These are phyloP conservation scores for Ogataea corticis DNA, from an alignment of 805 yeast genomes.

Conservation along the genomic window DNA sequence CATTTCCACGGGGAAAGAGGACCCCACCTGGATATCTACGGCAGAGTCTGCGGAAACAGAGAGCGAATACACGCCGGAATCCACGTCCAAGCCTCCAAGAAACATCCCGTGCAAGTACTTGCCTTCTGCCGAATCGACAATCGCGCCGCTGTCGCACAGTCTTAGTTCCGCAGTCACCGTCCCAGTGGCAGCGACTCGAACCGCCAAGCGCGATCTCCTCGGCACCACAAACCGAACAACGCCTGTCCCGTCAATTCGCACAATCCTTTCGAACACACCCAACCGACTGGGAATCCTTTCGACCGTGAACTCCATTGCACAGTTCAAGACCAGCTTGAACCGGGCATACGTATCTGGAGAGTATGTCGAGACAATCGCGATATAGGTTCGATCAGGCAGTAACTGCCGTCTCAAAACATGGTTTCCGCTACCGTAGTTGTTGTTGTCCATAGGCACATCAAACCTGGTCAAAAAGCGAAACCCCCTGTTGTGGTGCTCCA, in stretches of 20 bases:
- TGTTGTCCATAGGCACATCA: slow-evolving; percentile 4
- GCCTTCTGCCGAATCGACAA: too few relatives aligned
- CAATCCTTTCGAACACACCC: slow-evolving; percentile 12
- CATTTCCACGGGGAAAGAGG: neutral
- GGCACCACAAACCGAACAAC: slow-evolving; percentile 5
- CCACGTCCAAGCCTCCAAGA: too few relatives aligned
- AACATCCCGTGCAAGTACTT: too few relatives aligned
- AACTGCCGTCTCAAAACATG: slow-evolving; percentile 26
- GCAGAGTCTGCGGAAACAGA: too few relatives aligned
- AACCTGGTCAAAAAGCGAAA: slow-evolving; percentile 27
- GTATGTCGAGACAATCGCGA: slow-evolving; percentile 48
- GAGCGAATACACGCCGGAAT: too few relatives aligned
- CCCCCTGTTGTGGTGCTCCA: slow-evolving; percentile 36
- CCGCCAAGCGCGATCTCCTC: neutral
- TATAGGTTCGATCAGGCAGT: slow-evolving; percentile 40
- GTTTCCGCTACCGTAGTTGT: slow-evolving; percentile 31
- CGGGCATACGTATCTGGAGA: slow-evolving; percentile 30
- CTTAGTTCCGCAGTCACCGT: too few relatives aligned
- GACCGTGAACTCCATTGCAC: slow-evolving; percentile 11
- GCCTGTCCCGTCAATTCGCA: neutral
- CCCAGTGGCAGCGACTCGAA: neutral
- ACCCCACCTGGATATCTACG: neutral
- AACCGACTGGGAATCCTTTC: slow-evolving; percentile 9
- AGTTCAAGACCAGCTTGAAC: slow-evolving; percentile 37
- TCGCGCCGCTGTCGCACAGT: too few relatives aligned